A percentile compares a stretch with the other conserved stretches of the same genome.
These are phyloP conservation scores for Crithidia expoeki DNA, from an alignment of 208 protist species.

Conservation along the genomic window DNA sequence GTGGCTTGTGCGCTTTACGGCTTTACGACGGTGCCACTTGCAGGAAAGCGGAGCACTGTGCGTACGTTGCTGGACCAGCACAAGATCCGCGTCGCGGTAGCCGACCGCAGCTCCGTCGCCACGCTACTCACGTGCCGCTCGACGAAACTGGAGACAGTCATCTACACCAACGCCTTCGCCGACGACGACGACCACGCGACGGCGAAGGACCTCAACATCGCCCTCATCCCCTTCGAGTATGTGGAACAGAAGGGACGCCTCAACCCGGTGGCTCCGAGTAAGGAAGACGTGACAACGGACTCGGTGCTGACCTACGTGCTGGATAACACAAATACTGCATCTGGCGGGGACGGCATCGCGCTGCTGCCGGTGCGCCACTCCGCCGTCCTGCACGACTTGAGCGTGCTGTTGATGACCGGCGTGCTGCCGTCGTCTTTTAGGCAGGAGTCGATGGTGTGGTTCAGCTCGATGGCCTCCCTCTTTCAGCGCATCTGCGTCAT, in stretches of 20 bases:
- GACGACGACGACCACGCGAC: conserved; percentile 59
- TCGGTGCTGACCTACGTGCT: conserved; percentile 71
- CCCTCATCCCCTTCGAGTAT: conserved; percentile 64
- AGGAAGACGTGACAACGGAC: conserved; percentile 29
- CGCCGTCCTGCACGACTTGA: conserved; percentile 70
- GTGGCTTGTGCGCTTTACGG: conserved; percentile 76
- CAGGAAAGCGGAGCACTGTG: conserved; percentile 60
- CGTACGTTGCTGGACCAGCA: conserved; percentile 75
- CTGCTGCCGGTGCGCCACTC: conserved; percentile 68
- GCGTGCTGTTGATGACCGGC: conserved; percentile 55
- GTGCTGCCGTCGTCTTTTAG: conserved; percentile 65
- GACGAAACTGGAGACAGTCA: conserved; percentile 70
- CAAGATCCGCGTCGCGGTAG: conserved; percentile 73
- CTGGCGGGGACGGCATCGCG: conserved; percentile 20
- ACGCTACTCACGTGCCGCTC: conserved; percentile 82
- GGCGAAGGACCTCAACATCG: conserved; percentile 85
- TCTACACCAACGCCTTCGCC: conserved; percentile 60
- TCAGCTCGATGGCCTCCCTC: conserved; percentile 65
- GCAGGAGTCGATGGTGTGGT: conserved; percentile 78
- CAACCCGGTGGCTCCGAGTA: conserved; percentile 26
- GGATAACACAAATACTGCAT: conserved; percentile 57
- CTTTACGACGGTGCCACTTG: conserved; percentile 69
- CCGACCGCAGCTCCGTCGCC: conserved; percentile 58
- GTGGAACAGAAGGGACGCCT: conserved; percentile 66
- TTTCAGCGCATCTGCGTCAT: conserved; percentile 82